phyloP scores from a whole-genome alignment of 75 land plant species.

The Chamaecyparis obtusa region DNA sequence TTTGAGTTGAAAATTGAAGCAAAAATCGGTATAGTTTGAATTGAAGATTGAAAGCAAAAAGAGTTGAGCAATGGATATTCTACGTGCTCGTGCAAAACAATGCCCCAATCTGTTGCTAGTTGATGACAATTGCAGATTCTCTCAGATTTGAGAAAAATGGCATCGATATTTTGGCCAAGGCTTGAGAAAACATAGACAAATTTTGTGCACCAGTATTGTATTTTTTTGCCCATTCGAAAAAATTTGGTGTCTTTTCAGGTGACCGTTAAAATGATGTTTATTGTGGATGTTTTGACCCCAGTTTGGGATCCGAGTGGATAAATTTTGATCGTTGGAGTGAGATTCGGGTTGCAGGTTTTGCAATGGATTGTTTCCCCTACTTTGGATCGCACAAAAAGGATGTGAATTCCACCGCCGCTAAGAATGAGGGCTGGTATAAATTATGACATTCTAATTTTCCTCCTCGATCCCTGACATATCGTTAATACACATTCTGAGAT shows the following conservation, averaged over 20 bases:
- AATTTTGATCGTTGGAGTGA: not conserved
- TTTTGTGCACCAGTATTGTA: not conserved
- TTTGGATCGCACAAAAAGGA: conserved; percentile 16
- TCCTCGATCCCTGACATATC: no score
- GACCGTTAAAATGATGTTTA: not conserved
- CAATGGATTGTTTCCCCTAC: conserved; percentile 31
- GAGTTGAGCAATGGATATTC: no score
- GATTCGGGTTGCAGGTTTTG: not conserved
- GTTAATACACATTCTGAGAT: no score
- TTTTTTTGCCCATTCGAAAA: not conserved
- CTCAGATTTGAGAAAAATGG: not conserved
- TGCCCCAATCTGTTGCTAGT: not conserved
- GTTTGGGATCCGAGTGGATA: not conserved
- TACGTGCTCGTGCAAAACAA: no score
- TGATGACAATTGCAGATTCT: not conserved
- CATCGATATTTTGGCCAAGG: not conserved
- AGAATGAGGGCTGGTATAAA: not conserved
- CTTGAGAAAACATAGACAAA: not conserved
- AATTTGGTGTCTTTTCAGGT: not conserved
- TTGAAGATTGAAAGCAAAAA: no score
- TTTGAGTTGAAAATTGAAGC: no score
- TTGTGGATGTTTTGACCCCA: not conserved
- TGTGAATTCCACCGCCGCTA: not conserved
- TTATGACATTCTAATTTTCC: no score
- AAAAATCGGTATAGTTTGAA: no score